Percentiles rank a stretch among this genome's conserved stretches.
Evolutionary conservation across 176 grass and related monocot species (phyloP).

Genomic region (Musa troglodytarum): DNA sequence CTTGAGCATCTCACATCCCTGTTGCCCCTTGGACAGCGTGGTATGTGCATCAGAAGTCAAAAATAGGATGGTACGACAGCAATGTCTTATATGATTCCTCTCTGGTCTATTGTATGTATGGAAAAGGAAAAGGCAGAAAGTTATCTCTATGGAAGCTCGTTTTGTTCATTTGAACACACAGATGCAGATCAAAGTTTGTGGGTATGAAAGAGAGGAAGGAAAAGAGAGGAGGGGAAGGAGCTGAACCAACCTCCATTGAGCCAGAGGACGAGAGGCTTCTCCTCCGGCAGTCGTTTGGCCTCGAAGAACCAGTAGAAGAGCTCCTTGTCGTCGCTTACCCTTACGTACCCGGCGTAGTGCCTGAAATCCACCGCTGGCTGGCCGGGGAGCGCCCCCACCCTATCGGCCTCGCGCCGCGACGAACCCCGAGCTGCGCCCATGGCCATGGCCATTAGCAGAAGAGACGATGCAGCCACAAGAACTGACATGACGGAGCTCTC

Average conservation of each 20-base stretch:
- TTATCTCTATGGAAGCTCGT: no score
- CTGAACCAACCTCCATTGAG: slow-evolving; percentile 71
- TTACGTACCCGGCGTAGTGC: slow-evolving; percentile 77
- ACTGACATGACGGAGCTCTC: not conserved
- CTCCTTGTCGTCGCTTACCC: slow-evolving; percentile 40
- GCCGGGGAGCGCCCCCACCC: slow-evolving; percentile 55
- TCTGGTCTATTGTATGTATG: not conserved
- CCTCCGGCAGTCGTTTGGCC: slow-evolving; percentile 44
- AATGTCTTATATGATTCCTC: not conserved
- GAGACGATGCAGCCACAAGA: not conserved
- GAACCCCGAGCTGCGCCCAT: not conserved
- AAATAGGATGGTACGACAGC: not conserved
- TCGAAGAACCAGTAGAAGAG: slow-evolving; percentile 99
- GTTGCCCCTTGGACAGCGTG: not conserved
- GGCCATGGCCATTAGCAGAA: not conserved
- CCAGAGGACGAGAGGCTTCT: slow-evolving; percentile 96
- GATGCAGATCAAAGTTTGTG: not conserved
- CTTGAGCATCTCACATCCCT: not conserved
- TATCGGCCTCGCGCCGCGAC: slow-evolving; percentile 25
- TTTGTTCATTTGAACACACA: no score
- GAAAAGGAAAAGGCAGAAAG: no score
- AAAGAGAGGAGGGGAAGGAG: not conserved
- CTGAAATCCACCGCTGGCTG: slow-evolving; percentile 57
- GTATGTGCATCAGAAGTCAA: not conserved
- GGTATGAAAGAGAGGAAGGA: not conserved